Evolutionary conservation across 176 grass and related monocot genomes (phyloP), one percentile per base, ranked within the genome.

Genomic region (Elaeis guineensis): DNA sequence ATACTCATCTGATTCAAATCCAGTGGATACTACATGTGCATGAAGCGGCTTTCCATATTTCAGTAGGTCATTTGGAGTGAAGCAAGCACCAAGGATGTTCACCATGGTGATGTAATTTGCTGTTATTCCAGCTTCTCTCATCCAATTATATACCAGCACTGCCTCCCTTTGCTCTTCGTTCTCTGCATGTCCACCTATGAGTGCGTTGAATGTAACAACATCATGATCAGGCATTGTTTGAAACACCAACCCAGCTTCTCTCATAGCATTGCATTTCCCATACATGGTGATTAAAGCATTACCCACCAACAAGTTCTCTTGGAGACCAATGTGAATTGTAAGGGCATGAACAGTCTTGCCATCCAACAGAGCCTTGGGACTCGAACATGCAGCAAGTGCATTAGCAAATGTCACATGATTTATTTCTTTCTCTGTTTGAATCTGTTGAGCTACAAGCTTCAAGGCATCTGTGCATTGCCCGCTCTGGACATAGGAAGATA

Each of bases 61-160:
- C 62, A 5, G 39, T 26, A 89, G 51, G 49, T 84, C 82, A 67
- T 21, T n/a, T 29, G 49, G 65, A 51, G 73, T 71, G 65, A 55
- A 69, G 25, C 67, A 76, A 55, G 82, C 82, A 7, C 79, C 82
- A 30, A 83, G 79, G 16, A 86, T 69, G 67, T 82, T 95, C 76
- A 95, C 77, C 60, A 90, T 50, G 25, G 90, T 86, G 59, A 95
- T 95, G 50, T 89, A 95, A 64, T 95, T 95, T 59, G 8, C 49
- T 16, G 65, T 70, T 61, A 95, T 78, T 7, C 61, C 49, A 1
- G 52, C n/a, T 70, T 49, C 18, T 63, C 82, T 83, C 90, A 95
- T 95, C 75, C 68, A 83, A 55, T 50, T 65, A 77, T 89, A 89
- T 17, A 86, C 59, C 49, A 21, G 54, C 62, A 86, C 72, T 83